Base-by-base conservation (phyloP, 2,329 filamentous ascomycete species). In the Colletotrichum liaoningense region DNA sequence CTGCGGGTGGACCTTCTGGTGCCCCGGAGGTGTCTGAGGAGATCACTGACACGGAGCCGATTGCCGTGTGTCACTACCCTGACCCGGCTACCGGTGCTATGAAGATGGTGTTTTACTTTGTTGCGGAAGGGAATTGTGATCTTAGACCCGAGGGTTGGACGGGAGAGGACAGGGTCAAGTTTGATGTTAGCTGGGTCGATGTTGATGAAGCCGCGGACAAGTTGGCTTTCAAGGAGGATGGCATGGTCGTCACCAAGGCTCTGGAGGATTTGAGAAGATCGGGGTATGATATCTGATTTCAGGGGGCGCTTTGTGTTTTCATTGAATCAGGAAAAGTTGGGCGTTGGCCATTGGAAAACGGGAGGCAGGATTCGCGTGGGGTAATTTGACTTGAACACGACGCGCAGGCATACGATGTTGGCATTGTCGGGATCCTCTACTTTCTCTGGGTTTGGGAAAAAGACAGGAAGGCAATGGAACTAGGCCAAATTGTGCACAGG, bases 81-180 rank as follows among this genome's bases (percentile, higher is more conserved):
- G 84, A 85, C 69, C 78, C 80, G 11, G 76, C 79, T 69, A 81
- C 81, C 0, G 75, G 76, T 4, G 80, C 82, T 7, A 77, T 81
- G 64, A 86, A 86, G 79, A 79, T 81, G 12, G 80, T 84, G 3
- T 85, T 83, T 74, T 86, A 81, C 77, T 86, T 80, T 66, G 82
- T 82, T 2, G 84, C 84, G 8, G 77, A 77, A 49, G 79, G 77
- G 0, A 78, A 80, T 71, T 81, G 81, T 9, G 77, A 76, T 1
- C 69, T 67, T 4, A 42, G 62, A 4, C 77, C 77, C 4, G 57
- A 38, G 16, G 56, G 56, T 5, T 35, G 60, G 56, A 60, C 56
- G 19, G n/a, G 28, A 0, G 65, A 69, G 49, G 79, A 77, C 33
- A 66, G 62, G 7, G 77, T 74, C 16, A 81, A 79, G 5, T 80